These are phyloP conservation scores for Oryza brachyantha DNA, from an alignment of 176 grass and related monocot genomes.

Conservation along the genomic window DNA sequence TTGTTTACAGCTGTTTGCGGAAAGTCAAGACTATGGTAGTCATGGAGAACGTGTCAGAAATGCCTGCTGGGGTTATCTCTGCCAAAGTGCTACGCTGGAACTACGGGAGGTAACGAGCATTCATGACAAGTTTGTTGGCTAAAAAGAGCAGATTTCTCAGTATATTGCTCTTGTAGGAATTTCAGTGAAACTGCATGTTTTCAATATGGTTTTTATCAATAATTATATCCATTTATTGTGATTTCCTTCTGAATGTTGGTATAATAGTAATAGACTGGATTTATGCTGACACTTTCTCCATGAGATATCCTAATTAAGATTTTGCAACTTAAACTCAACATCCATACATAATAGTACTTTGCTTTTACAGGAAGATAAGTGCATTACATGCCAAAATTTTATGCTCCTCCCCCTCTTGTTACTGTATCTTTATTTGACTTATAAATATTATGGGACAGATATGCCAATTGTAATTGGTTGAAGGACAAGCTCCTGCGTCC, in stretches of 20 bases:
- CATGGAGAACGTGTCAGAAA: constrained; percentile 88
- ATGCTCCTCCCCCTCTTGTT: too few relatives aligned
- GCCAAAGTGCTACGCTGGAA: constrained; percentile 93
- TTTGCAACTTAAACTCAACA: constrained; percentile 5
- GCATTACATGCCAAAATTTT: not conserved
- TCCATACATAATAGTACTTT: not conserved
- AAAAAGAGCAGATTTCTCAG: constrained; percentile 10
- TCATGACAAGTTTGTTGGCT: not conserved
- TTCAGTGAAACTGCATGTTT: not conserved
- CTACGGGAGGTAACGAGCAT: constrained; percentile 56
- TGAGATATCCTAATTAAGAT: constrained; percentile 3
- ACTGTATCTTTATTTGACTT: too few relatives aligned
- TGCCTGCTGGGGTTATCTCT: constrained; percentile 99
- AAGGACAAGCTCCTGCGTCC: too few relatives aligned
- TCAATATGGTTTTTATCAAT: not conserved
- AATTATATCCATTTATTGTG: not conserved
- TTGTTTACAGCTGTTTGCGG: constrained; percentile 74
- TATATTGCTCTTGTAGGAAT: not conserved
- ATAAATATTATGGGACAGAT: too few relatives aligned
- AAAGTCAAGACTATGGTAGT: constrained; percentile 94
- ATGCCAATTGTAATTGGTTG: too few relatives aligned
- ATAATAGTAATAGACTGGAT: not conserved
- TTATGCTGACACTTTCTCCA: not conserved
- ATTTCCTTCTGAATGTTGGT: not conserved
- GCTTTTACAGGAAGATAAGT: not conserved